These are phyloP conservation scores for Cyclospora cayetanensis DNA, from an alignment of 169 alveolate genomes.

Conservation along the genomic window DNA sequence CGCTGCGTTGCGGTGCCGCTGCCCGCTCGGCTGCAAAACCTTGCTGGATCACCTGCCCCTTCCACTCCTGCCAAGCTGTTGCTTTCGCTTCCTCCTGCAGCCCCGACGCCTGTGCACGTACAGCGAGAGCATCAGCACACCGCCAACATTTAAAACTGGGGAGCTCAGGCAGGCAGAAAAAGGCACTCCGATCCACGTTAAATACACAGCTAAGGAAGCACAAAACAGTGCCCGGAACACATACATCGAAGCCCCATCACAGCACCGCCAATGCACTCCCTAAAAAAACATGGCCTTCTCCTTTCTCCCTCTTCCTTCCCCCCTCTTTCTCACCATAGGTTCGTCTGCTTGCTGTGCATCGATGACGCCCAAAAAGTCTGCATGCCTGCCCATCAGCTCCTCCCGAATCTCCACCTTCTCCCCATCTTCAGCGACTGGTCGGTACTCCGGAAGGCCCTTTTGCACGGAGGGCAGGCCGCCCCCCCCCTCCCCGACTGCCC, in stretches of 20 bases:
- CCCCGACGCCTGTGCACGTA: background rate
- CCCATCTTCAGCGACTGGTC: conserved; percentile 84
- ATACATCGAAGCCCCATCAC: too few relatives aligned
- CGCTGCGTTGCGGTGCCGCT: conserved; percentile 86
- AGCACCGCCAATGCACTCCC: background rate
- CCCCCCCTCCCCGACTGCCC: background rate
- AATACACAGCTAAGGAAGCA: too few relatives aligned
- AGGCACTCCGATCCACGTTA: too few relatives aligned
- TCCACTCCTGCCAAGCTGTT: conserved; percentile 93
- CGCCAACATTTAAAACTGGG: too few relatives aligned
- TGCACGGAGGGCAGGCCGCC: background rate
- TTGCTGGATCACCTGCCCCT: conserved; percentile 92
- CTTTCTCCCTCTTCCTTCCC: background rate
- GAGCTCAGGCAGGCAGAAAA: too few relatives aligned
- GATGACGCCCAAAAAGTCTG: conserved; percentile 85
- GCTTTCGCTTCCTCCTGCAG: conserved; percentile 75
- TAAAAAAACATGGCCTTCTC: background rate
- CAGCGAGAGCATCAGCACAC: background rate
- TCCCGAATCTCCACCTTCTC: conserved; percentile 81
- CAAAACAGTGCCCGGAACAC: too few relatives aligned
- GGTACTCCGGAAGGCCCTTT: conserved; percentile 82
- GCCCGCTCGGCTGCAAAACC: conserved; percentile 90
- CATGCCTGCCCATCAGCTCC: conserved; percentile 87
- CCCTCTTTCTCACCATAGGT: background rate
- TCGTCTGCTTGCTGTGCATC: conserved; percentile 76